Conservation (phyloP, 1,284 basidiomycete species). For the Trichosporon faecale region DNA sequence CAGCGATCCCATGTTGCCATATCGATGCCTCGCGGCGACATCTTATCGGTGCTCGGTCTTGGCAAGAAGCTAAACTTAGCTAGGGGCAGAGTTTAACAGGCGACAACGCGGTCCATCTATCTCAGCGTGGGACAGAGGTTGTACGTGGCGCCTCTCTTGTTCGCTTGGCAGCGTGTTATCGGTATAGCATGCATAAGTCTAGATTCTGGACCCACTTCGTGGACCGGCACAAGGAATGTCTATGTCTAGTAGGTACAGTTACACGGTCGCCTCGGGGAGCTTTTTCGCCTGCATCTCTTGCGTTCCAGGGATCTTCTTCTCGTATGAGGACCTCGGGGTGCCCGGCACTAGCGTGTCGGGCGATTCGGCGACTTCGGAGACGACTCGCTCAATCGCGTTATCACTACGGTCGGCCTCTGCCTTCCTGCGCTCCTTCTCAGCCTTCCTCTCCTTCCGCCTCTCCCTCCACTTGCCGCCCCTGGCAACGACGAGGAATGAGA, state of each 20-base stretch:
- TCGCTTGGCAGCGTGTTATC: not conserved
- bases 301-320: not conserved
- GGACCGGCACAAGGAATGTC: not conserved
- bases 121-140: not conserved
- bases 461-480: slow-evolving; percentile 6
- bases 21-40: not conserved
- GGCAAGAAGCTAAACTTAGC: not conserved
- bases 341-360: not conserved
- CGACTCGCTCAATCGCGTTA: not conserved
- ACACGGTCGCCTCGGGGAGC: not conserved
- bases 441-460: not conserved
- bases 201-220: not conserved
- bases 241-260: not conserved
- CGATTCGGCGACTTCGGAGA: not conserved
- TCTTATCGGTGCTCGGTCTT: not conserved
- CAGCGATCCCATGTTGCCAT: not conserved
- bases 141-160: not conserved
- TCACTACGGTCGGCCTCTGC: not conserved
- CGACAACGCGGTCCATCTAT: not conserved
- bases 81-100: not conserved
- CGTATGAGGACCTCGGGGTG: not conserved
- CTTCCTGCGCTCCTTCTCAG: not conserved
- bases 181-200: not conserved
- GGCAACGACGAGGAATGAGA: slow-evolving; percentile 8
- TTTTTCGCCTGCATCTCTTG: not conserved